Percentiles rank a stretch among this genome's conserved stretches.
Conservation (phyloP, 345 rosid genomes). For the Fremontodendron californicum region DNA sequence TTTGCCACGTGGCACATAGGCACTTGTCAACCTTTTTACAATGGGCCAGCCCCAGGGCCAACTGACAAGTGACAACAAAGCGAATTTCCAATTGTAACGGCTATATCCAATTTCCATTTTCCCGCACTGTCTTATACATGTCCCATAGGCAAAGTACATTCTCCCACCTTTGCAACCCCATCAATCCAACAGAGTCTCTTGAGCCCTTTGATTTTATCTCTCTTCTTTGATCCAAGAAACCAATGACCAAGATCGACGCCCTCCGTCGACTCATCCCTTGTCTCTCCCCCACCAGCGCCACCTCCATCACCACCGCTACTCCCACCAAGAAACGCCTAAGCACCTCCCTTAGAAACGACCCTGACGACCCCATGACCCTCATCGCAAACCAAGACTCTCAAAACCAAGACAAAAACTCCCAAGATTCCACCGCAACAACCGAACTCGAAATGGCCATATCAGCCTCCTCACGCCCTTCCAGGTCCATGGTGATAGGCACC, state of each 20-base stretch:
- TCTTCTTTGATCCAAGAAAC: background rate
- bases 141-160: background rate
- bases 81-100: slow-evolving; percentile 15
- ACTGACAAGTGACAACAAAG: background rate
- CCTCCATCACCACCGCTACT: slow-evolving; percentile 18
- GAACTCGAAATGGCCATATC: slow-evolving; percentile 10
- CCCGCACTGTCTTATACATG: slow-evolving; percentile 13
- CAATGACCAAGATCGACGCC: slow-evolving; percentile 58
- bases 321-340: slow-evolving; percentile 63
- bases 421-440: slow-evolving; percentile 31
- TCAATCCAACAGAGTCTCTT: background rate
- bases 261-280: slow-evolving; percentile 78
- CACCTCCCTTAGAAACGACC: slow-evolving; percentile 66
- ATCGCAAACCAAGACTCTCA: background rate
- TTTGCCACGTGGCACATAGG: background rate
- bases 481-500: slow-evolving; percentile 80
- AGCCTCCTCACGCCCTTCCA: slow-evolving; percentile 53
- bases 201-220: background rate
- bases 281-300: slow-evolving; percentile 39
- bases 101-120: slow-evolving; percentile 13
- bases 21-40: background rate
- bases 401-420: slow-evolving; percentile 21
- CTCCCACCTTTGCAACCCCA: background rate
- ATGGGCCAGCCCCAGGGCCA: background rate
- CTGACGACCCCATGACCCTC: slow-evolving; percentile 18